phyloP scores from a whole-genome alignment of 2,329 filamentous ascomycete genomes.

The Hypoxylon sp. region DNA sequence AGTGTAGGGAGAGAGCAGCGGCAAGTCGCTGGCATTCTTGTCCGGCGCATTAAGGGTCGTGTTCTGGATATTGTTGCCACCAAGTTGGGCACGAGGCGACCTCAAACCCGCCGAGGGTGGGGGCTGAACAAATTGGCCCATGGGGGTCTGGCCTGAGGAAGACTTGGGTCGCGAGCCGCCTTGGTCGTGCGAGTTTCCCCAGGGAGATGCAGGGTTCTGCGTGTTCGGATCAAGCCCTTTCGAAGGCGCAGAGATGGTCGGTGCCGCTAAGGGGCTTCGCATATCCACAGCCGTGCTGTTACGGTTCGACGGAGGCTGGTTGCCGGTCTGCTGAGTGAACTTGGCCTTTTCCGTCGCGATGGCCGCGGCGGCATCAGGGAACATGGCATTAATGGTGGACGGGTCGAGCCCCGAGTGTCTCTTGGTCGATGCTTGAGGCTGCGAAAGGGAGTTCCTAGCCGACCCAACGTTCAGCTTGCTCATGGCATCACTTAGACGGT shows the following conservation, averaged over 20 bases:
- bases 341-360: conserved; percentile 98
- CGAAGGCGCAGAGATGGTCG: conserved; percentile 75
- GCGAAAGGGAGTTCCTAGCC: conserved; percentile 84
- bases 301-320: conserved; percentile 87
- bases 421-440: conserved; percentile 81
- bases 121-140: conserved; percentile 95
- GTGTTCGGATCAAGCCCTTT: conserved; percentile 67
- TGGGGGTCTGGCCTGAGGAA: conserved; percentile 78
- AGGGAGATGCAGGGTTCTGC: conserved; percentile 79
- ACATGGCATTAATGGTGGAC: conserved; percentile 97
- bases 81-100: conserved; percentile 76
- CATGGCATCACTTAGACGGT: conserved; percentile 95
- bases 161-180: conserved; percentile 74
- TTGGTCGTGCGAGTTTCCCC: conserved; percentile 67
- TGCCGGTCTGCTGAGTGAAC: conserved; percentile 93
- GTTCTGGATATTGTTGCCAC: conserved; percentile 78
- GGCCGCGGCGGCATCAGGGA: conserved; percentile 96
- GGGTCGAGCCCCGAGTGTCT: conserved; percentile 94
- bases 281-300: conserved; percentile 86
- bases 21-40: conserved; percentile 73
- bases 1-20: conserved; percentile 84
- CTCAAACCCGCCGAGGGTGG: conserved; percentile 78
- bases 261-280: conserved; percentile 75
- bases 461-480: conserved; percentile 89
- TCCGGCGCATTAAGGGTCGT: conserved; percentile 81